These are phyloP conservation scores for Ganoderma lucidum DNA, from an alignment of 1,284 basidiomycete genomes.

Conservation along the genomic window DNA sequence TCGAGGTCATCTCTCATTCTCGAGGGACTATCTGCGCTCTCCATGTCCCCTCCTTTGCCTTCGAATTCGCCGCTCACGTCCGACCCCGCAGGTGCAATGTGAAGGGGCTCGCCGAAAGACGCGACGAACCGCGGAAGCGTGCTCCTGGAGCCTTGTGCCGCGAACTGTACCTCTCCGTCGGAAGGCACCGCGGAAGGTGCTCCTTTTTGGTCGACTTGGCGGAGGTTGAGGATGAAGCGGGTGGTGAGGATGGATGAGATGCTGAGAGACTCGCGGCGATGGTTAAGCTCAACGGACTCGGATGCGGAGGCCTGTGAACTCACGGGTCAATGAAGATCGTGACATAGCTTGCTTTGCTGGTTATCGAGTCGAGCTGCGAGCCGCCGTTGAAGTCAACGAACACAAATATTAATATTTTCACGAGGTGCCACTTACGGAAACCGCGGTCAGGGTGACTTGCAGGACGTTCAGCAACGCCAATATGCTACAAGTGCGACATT, in stretches of 20 bases:
- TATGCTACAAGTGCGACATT: neutral
- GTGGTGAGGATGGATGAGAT: conserved; percentile 3
- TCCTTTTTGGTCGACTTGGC: neutral
- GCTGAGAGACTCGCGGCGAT: neutral
- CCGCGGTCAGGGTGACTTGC: neutral
- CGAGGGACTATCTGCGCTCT: neutral
- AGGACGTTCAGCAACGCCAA: neutral
- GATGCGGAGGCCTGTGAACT: neutral
- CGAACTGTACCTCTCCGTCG: neutral
- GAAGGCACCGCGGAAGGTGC: neutral
- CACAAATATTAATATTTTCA: neutral
- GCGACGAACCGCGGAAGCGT: neutral
- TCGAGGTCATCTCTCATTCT: neutral
- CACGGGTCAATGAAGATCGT: neutral
- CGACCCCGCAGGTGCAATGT: neutral
- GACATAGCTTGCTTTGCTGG: conserved; percentile 2
- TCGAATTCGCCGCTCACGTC: neutral
- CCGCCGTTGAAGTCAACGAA: neutral
- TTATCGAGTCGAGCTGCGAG: neutral
- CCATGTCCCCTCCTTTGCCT: neutral
- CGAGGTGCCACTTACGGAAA: neutral
- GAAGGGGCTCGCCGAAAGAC: neutral
- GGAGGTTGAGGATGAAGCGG: conserved; percentile 7
- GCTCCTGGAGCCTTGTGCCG: neutral
- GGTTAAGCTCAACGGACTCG: neutral